Conservation (phyloP, 23 red algal species). For the Gracilaria domingensis region DNA sequence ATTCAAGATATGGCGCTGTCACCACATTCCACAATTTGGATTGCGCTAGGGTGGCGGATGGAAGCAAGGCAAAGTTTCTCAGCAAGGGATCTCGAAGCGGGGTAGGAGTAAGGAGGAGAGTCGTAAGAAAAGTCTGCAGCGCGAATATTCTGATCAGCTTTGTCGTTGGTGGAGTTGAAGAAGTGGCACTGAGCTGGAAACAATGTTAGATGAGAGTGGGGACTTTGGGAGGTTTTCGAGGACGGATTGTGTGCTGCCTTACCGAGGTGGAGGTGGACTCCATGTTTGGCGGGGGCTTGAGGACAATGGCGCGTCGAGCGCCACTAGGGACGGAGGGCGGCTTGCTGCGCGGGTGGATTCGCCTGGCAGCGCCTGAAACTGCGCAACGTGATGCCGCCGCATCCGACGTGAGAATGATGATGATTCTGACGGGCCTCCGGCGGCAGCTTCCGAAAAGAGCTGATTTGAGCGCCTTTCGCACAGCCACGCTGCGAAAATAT, state of each 20-base stretch:
- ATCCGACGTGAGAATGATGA: too few relatives aligned
- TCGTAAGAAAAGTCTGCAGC: background rate
- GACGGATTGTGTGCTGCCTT: background rate
- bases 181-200: background rate
- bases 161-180: background rate
- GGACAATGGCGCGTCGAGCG: background rate
- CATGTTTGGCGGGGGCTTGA: background rate
- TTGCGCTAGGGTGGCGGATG: conserved; percentile 41
- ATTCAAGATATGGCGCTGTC: conserved; percentile 54
- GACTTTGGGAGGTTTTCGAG: background rate
- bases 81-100: background rate
- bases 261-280: background rate
- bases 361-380: too few relatives aligned
- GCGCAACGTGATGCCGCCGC: too few relatives aligned
- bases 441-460: too few relatives aligned
- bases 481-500: too few relatives aligned
- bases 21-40: conserved; percentile 62
- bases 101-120: background rate
- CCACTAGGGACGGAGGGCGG: background rate
- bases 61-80: conserved; percentile 48
- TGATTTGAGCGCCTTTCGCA: too few relatives aligned
- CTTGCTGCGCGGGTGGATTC: too few relatives aligned
- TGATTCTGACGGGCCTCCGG: too few relatives aligned
- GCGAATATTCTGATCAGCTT: conserved; percentile 6
- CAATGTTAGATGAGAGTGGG: background rate